Percentiles rank a stretch among this genome's conserved stretches.
These are phyloP conservation scores for Miscanthus lutarioriparius DNA, from an alignment of 176 grass and related monocot genomes.

Conservation along the genomic window DNA sequence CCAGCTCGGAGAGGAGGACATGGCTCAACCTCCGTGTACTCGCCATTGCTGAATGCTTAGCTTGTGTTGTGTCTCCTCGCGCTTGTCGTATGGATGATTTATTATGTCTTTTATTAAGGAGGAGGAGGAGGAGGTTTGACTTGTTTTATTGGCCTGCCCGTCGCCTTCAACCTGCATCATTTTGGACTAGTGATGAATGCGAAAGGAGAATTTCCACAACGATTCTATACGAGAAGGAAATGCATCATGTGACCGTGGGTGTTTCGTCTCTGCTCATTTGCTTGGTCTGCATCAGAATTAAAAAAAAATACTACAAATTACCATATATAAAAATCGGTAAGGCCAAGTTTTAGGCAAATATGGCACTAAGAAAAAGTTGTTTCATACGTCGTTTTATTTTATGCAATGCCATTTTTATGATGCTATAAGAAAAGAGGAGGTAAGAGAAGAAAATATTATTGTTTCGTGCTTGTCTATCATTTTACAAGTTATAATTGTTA, in stretches of 20 bases:
- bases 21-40: not conserved
- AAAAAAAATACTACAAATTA: too few relatives aligned
- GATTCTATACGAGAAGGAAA: not conserved
- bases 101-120: not conserved
- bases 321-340: too few relatives aligned
- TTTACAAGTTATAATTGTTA: too few relatives aligned
- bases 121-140: not conserved
- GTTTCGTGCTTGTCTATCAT: too few relatives aligned
- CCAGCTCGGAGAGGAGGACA: not conserved
- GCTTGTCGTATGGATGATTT: not conserved
- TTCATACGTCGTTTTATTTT: too few relatives aligned
- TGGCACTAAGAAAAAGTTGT: too few relatives aligned
- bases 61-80: not conserved
- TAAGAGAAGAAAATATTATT: too few relatives aligned
- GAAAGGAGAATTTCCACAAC: too few relatives aligned
- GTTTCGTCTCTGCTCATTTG: not conserved
- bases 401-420: too few relatives aligned
- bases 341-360: too few relatives aligned
- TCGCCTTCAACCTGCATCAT: not conserved
- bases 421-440: too few relatives aligned
- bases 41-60: conserved; percentile 18
- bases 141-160: not conserved
- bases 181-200: not conserved
- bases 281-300: not conserved
- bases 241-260: not conserved